Conservation (phyloP, 2,329 filamentous ascomycete species). For the Epichloe gansuensis region DNA sequence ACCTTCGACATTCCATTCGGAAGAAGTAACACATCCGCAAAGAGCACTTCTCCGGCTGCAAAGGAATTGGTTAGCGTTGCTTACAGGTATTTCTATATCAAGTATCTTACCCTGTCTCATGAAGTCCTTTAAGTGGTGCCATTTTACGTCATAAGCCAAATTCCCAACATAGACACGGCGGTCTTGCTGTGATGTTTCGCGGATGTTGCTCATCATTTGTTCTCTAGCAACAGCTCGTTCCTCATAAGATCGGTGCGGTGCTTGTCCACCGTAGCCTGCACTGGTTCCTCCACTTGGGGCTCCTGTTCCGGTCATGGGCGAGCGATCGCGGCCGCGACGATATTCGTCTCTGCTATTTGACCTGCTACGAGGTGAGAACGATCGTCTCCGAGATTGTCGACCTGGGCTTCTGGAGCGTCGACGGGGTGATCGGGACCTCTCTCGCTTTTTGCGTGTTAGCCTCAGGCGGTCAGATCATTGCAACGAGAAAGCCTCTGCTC, state of each 20-base stretch:
- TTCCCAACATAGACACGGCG: conserved; percentile 99
- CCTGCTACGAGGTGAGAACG: conserved; percentile 67
- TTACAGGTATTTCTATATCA: conserved; percentile 12
- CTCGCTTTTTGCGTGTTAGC: conserved; percentile 49
- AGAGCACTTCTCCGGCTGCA: conserved; percentile 94
- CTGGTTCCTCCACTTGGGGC: conserved; percentile 58
- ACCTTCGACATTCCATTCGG: conserved; percentile 99
- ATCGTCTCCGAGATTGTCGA: conserved; percentile 56
- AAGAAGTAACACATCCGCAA: conserved; percentile 98
- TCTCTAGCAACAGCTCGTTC: conserved; percentile 76
- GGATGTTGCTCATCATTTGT: conserved; percentile 90
- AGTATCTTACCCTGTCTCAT: conserved; percentile 90
- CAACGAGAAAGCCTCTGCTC: not conserved
- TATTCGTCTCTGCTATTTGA: conserved; percentile 66
- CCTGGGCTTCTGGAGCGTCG: conserved; percentile 77
- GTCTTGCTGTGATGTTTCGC: conserved; percentile 94
- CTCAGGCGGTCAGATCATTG: not conserved
- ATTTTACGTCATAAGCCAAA: conserved; percentile 98
- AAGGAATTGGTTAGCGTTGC: conserved; percentile 27
- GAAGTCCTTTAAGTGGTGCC: conserved; percentile 99
- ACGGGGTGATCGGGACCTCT: conserved; percentile 70
- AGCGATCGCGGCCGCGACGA: conserved; percentile 62
- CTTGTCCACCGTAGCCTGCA: conserved; percentile 47
- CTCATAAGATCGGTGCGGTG: conserved; percentile 65
- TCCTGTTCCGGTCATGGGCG: conserved; percentile 71